Base-by-base conservation (phyloP, 257 asterid genomes). In the Anisodus tanguticus region DNA sequence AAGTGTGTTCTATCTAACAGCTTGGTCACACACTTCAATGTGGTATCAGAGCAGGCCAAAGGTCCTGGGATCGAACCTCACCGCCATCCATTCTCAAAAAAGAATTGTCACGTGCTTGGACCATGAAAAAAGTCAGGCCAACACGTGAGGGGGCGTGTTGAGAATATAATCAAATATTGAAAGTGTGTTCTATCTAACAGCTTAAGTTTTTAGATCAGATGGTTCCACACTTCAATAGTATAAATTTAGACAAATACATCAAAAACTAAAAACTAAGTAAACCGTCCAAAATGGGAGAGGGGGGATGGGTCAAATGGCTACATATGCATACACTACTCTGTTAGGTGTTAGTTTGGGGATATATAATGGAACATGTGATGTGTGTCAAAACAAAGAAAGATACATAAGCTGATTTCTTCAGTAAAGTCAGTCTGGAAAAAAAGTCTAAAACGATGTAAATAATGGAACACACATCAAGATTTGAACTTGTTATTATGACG, bases 361-460 rank as follows among this genome's bases (percentile, higher is more conserved):
- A 22, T 12, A 74, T 74, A 74, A 74, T 74, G 62, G 59, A 64
- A 54, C 82, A 77, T 77, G 81, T 76, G 82, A 35, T 77, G 49
- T 53, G 26, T 76, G 15, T 53, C 81, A 77, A 77, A 51, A 53
- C 64, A 77, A 77, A 77, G 35, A 76, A 77, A 49, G 63, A 53
- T 51, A 12, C 26, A 47, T 76, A 51, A 26, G 47, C 26, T 53
- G 26, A 76, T 76, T 76, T 15, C 10, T 76, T 51, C 49, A 12
- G 47, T 76, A 53, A 76, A 76, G 64, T 51, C 64, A 53, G 63
- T 26, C 57, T 43, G 79, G 22, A 43, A 1, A 67, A 22, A 22
- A 22, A 4, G 37, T 39, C 11, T 74, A 47, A 74, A 47, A 74
- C 19, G 37, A 47, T 49, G 63, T 12, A 76, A 31, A 31, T 1